Conservation (phyloP, 495 filamentous ascomycete genomes). For the Penicillium egyptiacum region DNA sequence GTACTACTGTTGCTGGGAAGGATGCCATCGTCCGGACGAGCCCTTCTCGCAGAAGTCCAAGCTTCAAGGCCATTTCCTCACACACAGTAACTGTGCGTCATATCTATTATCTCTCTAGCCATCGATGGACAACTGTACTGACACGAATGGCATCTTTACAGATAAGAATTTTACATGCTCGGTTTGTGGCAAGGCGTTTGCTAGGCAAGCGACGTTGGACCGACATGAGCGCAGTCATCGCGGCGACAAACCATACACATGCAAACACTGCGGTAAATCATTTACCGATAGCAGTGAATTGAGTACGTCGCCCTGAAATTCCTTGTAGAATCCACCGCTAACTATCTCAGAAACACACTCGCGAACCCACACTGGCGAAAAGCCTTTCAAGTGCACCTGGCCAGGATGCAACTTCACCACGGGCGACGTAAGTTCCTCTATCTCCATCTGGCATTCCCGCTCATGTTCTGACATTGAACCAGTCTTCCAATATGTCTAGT, state of each 20-base stretch:
- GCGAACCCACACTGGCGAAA: conserved; percentile 52
- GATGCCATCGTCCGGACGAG: conserved; percentile 47
- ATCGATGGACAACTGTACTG: conserved; percentile 2
- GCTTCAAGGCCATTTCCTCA: conserved; percentile 50
- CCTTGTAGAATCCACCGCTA: conserved; percentile 3
- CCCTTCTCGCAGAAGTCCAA: conserved; percentile 53
- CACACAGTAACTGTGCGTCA: conserved; percentile 48
- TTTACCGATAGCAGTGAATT: conserved; percentile 53
- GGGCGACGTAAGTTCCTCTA: conserved; percentile 41
- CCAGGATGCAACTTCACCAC: conserved; percentile 51
- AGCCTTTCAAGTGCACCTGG: conserved; percentile 51
- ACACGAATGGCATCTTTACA: conserved; percentile 15
- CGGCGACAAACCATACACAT: conserved; percentile 51
- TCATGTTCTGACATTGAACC: conserved; percentile 4
- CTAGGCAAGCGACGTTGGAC: conserved; percentile 48
- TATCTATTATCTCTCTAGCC: not conserved
- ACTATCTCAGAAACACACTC: conserved; percentile 48
- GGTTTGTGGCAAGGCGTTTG: conserved; percentile 50
- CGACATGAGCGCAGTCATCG: conserved; percentile 56
- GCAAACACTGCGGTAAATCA: conserved; percentile 44
- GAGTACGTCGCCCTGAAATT: conserved; percentile 33
- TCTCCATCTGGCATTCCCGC: not conserved
- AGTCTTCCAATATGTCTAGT: conserved; percentile 54
- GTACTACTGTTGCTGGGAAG: conserved; percentile 52
- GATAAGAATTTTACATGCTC: conserved; percentile 49